Base-by-base conservation (phyloP, 2,329 filamentous ascomycete genomes). In the Alternaria longipes region DNA sequence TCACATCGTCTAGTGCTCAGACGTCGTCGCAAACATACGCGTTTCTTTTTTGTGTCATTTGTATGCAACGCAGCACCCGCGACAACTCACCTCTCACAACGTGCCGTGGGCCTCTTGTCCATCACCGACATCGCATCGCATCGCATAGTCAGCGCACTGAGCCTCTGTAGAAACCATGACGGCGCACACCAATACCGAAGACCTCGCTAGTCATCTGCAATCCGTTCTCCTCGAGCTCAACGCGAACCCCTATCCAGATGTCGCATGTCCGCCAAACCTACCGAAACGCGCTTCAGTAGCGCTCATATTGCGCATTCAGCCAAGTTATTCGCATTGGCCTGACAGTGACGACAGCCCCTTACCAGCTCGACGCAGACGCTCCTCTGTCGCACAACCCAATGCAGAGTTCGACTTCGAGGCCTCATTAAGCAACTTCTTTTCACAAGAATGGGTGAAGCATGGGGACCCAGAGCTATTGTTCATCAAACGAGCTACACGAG, bases 381-480 rank as follows among this genome's bases (percentile, higher is more conserved):
- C 75, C 11, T 77, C 75, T 2, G 66, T 59, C 5, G 55, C 60
- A 24, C 55, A 60, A 24, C 62, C 71, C 2, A 66, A 66, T 7
- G 67, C 72, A 26, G 72, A 74, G 40, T 66, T 73, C 11, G 73
- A 74, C 12, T 73, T 77, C 38, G 67, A 80, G 56, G 76, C 83
- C 40, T 80, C 83, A 40, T 63, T 89, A 36, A 78, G 85, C 32
- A 76, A 81, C 8, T 91, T 90, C 79, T 91, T 91, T 72, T 78
- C 81, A 2, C 87, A 89, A 67, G 74, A 83, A 16, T 91, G 89
- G 89, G 87, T 90, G 7, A 83, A 85, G 65, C 79, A 89, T 73
- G 89, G 89, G 24, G 86, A 89, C 62, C 86, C 89, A 0, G 89
- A 91, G 74, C 81, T 89, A n/a, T 81, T 91, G 4, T 91, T 91